Evolutionary conservation across 495 filamentous ascomycete genomes (phyloP), one percentile per base, ranked within the genome.

Genomic region (Opeltia flavorubescens): DNA sequence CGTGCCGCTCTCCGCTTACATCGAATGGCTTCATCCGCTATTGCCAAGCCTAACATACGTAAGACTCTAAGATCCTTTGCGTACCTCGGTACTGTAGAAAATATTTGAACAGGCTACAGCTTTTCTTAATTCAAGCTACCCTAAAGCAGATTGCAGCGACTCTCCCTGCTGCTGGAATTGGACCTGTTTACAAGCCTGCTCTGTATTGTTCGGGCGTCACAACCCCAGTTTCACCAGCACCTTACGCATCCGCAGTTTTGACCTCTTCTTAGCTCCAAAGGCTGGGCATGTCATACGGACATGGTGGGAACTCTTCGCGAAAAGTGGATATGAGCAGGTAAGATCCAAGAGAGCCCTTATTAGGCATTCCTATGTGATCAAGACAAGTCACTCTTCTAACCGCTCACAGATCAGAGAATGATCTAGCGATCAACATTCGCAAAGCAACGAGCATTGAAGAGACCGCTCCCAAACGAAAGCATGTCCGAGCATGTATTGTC

Each of bases 401-500:
- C 7, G 15, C 11, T 20, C 29, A 25, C 13, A 57, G 55, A 49
- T 58, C 89, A 57, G 91, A 98, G 66, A 78, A 82, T 56, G 88
- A 98, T 65, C 77, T 98, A 57, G 78, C 83, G 59, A 83, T 91
- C 66, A 94, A 95, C 64, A 95, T 98, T 65, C 80, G 83, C 61
- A 98, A 98, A 68, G 91, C 91, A 15, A 98, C 91, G 25, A 95
- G 80, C 63, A 84, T 83, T 46, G 78, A 96, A 61, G 89, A 96
- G 68, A 86, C 87, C 4, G 89, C 89, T 21, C 89, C 89, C 30
- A 96, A 96, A 76, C 83, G 81, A 53, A 98, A 98, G 66, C 91
- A 98, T 87, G 91, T 98, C 50, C 83, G 91, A 49, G 87, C 83
- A 58, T 94, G 86, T 61, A 98, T 98, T 62, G 89, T 98, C 35